These are phyloP conservation scores for Phytophthora megakarya DNA, from an alignment of 352 stramenopile species.

Conservation along the genomic window DNA sequence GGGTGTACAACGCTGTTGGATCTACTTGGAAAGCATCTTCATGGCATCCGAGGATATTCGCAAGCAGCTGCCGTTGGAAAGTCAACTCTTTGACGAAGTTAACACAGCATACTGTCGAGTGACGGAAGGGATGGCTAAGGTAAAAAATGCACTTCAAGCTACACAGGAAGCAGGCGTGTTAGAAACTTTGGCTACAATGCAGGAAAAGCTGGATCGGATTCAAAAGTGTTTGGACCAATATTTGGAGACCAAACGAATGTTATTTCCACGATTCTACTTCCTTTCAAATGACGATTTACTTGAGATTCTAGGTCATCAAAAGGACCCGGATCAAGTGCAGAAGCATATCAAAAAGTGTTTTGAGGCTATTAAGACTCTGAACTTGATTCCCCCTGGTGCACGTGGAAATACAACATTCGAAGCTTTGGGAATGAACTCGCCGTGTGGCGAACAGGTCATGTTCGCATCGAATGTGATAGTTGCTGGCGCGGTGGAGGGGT, in stretches of 20 bases:
- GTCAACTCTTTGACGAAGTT: slow-evolving; percentile 86
- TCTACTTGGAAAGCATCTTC: slow-evolving; percentile 96
- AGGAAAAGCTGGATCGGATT: slow-evolving; percentile 88
- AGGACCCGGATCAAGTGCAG: slow-evolving; percentile 88
- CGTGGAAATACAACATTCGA: slow-evolving; percentile 88
- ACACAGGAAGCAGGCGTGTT: slow-evolving; percentile 68
- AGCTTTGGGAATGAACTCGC: slow-evolving; percentile 89
- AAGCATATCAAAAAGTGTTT: slow-evolving; percentile 94
- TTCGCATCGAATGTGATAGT: slow-evolving; percentile 90
- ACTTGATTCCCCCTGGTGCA: slow-evolving; percentile 63
- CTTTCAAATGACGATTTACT: slow-evolving; percentile 89
- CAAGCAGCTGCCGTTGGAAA: slow-evolving; percentile 92
- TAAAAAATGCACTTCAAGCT: slow-evolving; percentile 74
- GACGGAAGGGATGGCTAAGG: slow-evolving; percentile 77
- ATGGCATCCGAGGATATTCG: slow-evolving; percentile 95
- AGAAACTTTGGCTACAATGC: slow-evolving; percentile 75
- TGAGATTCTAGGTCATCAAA: slow-evolving; percentile 88
- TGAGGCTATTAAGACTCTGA: slow-evolving; percentile 87
- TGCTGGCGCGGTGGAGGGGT: slow-evolving; percentile 91
- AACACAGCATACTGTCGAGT: slow-evolving; percentile 79
- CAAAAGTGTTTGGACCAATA: slow-evolving; percentile 90
- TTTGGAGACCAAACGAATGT: slow-evolving; percentile 86
- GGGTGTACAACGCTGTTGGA: slow-evolving; percentile 93
- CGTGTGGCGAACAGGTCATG: slow-evolving; percentile 85
- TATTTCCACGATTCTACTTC: slow-evolving; percentile 90